Base-by-base conservation (phyloP, 2,329 filamentous ascomycete genomes). In the Emericellopsis cladophorae region DNA sequence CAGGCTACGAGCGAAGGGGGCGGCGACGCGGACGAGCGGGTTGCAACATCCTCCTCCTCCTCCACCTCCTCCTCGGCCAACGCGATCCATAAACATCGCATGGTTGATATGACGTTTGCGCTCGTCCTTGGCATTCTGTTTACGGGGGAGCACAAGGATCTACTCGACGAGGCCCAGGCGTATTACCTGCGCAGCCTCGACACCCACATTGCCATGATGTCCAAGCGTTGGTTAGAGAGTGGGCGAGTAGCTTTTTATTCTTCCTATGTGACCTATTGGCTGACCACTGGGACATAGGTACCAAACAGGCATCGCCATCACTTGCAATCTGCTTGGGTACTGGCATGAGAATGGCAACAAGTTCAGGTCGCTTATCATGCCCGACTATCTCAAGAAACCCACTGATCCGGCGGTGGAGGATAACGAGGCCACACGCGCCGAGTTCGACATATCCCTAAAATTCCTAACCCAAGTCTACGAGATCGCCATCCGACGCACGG, bases 81-180 rank as follows among this genome's bases (percentile, higher is more conserved):
- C 26, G 26, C 26, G 26, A 29, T 29, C 26, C 26, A 29, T 12
- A 29, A 29, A 12, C 53, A 63, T 26, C 49, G 55, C 5, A 41
- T 45, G 0, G 49, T 77, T 2, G 81, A 87, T 45, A 62, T 70
- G 0, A 64, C 66, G 0, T 84, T 79, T 43, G 75, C 86, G 12
- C 74, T 71, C 5, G 64, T 72, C 0, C 79, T 86, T 45, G 81
- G 71, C 0, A 67, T 81, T 7, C 58, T 85, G 0, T 85, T 85
- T 39, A 73, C 69, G 0, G 62, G 65, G 1, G 66, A 67, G 21
- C 54, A 61, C 1, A 48, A 58, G 2, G 66, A 75, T 0, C 62
- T 61, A 5, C 71, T 80, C 18, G 51, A 66, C 0, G 37, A 55
- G 0, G 64, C 69, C 0, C 60, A 64, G 14, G 45, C 57, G 0